A percentile compares a stretch with the other conserved stretches of the same genome.
Evolutionary conservation across 164 flowering plant species (phyloP).

Genomic region (Vitis cinerea): DNA sequence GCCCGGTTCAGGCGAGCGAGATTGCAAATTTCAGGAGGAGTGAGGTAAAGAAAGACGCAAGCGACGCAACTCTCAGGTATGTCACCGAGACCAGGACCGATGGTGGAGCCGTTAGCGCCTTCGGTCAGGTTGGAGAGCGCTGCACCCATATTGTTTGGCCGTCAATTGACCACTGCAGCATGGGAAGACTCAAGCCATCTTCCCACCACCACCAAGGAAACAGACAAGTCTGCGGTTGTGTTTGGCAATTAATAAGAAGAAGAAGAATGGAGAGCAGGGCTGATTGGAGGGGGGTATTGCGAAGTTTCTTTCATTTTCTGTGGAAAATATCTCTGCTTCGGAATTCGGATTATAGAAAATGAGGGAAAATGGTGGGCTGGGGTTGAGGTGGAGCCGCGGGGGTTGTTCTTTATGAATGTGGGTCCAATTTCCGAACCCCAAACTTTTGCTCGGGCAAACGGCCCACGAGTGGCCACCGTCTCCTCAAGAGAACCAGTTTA

Average conservation of each 20-base stretch:
- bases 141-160: constrained; percentile 46
- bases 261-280: neutral
- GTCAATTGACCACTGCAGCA: too few species aligned
- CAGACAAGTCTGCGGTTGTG: neutral
- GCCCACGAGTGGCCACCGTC: too few species aligned
- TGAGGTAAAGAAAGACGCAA: constrained; percentile 72
- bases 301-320: neutral
- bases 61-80: constrained; percentile 98
- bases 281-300: neutral
- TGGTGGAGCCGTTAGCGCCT: constrained; percentile 39
- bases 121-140: constrained; percentile 69
- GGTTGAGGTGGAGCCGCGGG: neutral
- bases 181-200: neutral
- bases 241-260: neutral
- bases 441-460: too few species aligned
- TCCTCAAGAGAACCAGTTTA: too few species aligned
- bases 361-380: neutral
- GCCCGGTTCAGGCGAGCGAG: constrained; percentile 89
- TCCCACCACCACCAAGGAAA: neutral
- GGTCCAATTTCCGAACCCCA: too few species aligned
- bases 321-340: neutral
- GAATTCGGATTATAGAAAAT: neutral
- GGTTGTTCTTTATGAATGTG: neutral
- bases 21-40: constrained; percentile 99
- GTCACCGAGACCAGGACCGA: constrained; percentile 86